Evolutionary conservation across 1,139 yeast genomes (phyloP).

Genomic region (Suzukiozyma palmioleophila): DNA sequence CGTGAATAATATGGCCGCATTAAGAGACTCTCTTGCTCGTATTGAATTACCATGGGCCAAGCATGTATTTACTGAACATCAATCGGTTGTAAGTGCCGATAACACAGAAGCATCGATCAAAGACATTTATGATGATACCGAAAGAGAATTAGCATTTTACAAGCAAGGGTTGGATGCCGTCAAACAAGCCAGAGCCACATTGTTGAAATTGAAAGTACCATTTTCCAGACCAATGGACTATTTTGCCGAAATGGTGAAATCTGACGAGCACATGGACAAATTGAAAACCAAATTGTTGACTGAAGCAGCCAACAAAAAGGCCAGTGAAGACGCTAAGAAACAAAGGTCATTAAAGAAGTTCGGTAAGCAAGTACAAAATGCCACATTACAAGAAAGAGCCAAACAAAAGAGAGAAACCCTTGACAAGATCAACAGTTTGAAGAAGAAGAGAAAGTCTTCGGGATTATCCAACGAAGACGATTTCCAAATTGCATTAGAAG

Average conservation of each 20-base stretch:
- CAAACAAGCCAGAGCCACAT: slow-evolving; percentile 58
- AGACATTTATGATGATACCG: slow-evolving; percentile 93
- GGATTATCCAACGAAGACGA: slow-evolving; percentile 63
- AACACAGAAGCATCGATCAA: slow-evolving; percentile 64
- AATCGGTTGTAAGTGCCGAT: slow-evolving; percentile 59
- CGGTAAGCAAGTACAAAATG: slow-evolving; percentile 95
- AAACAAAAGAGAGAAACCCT: slow-evolving; percentile 89
- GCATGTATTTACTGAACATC: slow-evolving; percentile 79
- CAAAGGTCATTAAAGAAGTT: slow-evolving; percentile 95
- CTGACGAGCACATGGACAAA: slow-evolving; percentile 97
- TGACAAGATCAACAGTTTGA: slow-evolving; percentile 83
- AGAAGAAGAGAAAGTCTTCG: slow-evolving; percentile 77
- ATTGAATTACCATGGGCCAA: slow-evolving; percentile 67
- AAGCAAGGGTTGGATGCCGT: slow-evolving; percentile 92
- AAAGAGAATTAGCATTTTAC: slow-evolving; percentile 66
- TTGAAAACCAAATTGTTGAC: slow-evolving; percentile 74
- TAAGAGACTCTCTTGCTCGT: slow-evolving; percentile 63
- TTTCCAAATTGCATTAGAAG: slow-evolving; percentile 80
- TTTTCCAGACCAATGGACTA: slow-evolving; percentile 92
- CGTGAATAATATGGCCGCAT: slow-evolving; percentile 65
- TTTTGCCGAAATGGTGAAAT: slow-evolving; percentile 97
- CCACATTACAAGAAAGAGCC: slow-evolving; percentile 90
- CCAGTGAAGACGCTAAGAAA: slow-evolving; percentile 88
- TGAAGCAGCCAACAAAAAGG: slow-evolving; percentile 89
- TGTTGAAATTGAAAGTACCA: slow-evolving; percentile 69